Evolutionary conservation across 148 eudicot species (phyloP).

Genomic region (Arbutus unedo): DNA sequence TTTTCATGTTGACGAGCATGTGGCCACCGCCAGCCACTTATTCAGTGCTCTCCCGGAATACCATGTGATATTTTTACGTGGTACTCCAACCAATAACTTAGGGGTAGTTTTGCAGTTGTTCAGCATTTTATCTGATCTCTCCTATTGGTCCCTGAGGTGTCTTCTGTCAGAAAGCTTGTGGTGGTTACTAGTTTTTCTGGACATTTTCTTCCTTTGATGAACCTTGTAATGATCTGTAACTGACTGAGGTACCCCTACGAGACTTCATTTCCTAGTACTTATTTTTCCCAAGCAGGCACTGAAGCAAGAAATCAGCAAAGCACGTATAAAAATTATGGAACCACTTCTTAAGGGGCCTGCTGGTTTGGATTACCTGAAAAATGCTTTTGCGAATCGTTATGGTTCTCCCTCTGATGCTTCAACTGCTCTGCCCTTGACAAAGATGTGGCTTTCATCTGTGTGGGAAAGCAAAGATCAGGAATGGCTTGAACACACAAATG

Average conservation of each 20-base stretch:
- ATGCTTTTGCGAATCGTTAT: slow-evolving; percentile 53
- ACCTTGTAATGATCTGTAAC: not conserved
- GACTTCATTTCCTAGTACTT: not conserved
- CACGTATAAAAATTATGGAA: slow-evolving; percentile 74
- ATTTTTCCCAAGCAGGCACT: slow-evolving; percentile 38
- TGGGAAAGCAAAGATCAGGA: slow-evolving; percentile 50
- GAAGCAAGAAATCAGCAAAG: slow-evolving; percentile 80
- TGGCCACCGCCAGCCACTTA: not conserved
- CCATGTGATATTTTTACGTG: not conserved
- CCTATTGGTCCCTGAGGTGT: not conserved
- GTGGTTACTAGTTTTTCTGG: not conserved
- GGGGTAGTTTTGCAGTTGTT: not conserved
- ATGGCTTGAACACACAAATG: slow-evolving; percentile 62
- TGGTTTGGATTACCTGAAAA: slow-evolving; percentile 65
- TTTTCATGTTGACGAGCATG: not conserved
- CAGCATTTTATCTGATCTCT: not conserved
- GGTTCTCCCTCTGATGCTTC: slow-evolving; percentile 64
- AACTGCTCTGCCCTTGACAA: slow-evolving; percentile 60
- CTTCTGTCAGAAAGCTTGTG: not conserved
- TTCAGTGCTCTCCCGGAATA: not conserved
- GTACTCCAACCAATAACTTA: not conserved
- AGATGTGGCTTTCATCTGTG: slow-evolving; percentile 58
- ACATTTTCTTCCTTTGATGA: not conserved
- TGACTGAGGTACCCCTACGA: not conserved
- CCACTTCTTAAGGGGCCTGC: slow-evolving; percentile 83